Conservation (phyloP, 768 basidiomycete genomes). For the Tylopilus subfusipes region DNA sequence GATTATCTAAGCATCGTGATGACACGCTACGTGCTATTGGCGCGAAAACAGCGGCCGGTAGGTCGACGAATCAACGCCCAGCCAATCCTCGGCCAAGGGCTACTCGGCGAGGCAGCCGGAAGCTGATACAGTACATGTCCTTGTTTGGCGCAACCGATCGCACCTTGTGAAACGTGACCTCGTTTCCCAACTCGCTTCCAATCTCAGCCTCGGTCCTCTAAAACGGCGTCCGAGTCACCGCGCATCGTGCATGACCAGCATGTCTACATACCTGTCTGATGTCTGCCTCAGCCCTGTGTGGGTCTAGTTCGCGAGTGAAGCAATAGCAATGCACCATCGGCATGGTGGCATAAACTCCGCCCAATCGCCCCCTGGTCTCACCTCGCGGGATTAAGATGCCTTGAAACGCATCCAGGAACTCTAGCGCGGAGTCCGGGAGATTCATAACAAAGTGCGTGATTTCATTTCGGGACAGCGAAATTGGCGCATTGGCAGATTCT, state of each 20-base stretch:
- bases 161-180: slow-evolving; percentile 65
- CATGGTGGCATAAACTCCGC: slow-evolving; percentile 50
- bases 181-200: slow-evolving; percentile 48
- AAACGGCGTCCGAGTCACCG: slow-evolving; percentile 17
- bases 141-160: slow-evolving; percentile 94
- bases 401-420: slow-evolving; percentile 85
- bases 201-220: slow-evolving; percentile 73
- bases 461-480: slow-evolving; percentile 41
- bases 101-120: slow-evolving; percentile 56
- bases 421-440: slow-evolving; percentile 86
- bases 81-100: slow-evolving; percentile 30
- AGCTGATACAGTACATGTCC: slow-evolving; percentile 97
- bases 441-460: slow-evolving; percentile 98
- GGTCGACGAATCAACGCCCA: not conserved
- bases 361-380: slow-evolving; percentile 39
- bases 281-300: slow-evolving; percentile 64
- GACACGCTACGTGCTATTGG: not conserved
- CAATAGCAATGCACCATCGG: slow-evolving; percentile 96
- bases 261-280: slow-evolving; percentile 66
- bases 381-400: slow-evolving; percentile 54
- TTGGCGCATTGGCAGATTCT: slow-evolving; percentile 7
- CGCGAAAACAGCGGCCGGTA: not conserved
- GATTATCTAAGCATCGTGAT: slow-evolving; percentile 31
- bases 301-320: slow-evolving; percentile 84
- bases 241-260: not conserved